A percentile compares a stretch with the other conserved stretches of the same genome.
Evolutionary conservation across 345 rosid genomes (phyloP).

Genomic region (Populus euphratica): DNA sequence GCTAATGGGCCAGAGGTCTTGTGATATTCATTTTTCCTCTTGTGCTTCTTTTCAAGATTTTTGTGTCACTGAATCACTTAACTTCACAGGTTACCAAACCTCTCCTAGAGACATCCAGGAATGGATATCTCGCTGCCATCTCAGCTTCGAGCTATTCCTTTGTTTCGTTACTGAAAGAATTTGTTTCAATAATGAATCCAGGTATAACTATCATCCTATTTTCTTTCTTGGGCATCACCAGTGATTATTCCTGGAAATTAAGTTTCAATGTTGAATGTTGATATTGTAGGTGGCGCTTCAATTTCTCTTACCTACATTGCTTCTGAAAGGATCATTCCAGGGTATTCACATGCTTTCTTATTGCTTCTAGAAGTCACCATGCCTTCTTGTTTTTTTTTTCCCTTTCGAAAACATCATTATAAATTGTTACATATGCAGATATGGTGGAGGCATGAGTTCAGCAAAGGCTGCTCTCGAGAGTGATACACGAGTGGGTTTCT

Average conservation of each 20-base stretch:
- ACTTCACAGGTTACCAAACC: conserved; percentile 71
- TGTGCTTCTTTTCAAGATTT: neutral
- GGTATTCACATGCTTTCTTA: conserved; percentile 34
- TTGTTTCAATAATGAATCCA: conserved; percentile 88
- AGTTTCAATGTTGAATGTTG: conserved; percentile 17
- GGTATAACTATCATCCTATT: conserved; percentile 34
- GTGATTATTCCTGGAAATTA: neutral
- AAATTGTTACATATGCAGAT: conserved; percentile 39
- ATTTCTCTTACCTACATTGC: conserved; percentile 95
- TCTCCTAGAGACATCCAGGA: conserved; percentile 87
- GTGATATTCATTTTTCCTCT: neutral
- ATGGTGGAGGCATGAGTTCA: conserved; percentile 99
- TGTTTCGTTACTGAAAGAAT: conserved; percentile 79
- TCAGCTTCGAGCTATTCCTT: conserved; percentile 95
- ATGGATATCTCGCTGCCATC: conserved; percentile 85
- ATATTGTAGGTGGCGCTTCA: conserved; percentile 73
- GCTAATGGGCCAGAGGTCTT: conserved; percentile 96
- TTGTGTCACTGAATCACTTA: neutral
- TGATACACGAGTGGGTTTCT: conserved; percentile 63
- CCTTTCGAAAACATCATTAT: neutral
- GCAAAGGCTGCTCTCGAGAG: conserved; percentile 98
- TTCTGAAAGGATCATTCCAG: conserved; percentile 94
- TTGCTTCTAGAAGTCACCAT: too few species aligned
- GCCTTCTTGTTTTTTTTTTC: neutral
- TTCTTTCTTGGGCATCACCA: conserved; percentile 1